Conservation (phyloP, 208 protist species). For the Crithidia bombi region DNA sequence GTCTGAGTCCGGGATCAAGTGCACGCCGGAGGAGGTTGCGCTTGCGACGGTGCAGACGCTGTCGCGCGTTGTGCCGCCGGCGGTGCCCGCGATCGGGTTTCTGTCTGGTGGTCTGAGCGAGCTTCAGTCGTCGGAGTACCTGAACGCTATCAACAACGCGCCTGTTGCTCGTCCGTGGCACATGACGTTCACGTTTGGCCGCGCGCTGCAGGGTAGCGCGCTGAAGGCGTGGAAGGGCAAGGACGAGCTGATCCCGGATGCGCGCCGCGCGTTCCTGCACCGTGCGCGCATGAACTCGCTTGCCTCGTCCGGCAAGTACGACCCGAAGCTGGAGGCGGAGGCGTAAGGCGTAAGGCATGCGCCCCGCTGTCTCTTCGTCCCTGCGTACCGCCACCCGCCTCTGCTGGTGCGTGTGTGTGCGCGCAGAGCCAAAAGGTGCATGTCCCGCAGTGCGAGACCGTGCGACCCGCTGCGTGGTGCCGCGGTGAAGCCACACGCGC, state of each 20-base stretch:
- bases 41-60: slow-evolving; percentile 90
- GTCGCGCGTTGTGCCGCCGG: slow-evolving; percentile 92
- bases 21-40: slow-evolving; percentile 86
- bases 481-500: background rate
- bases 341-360: slow-evolving; percentile 28
- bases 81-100: slow-evolving; percentile 94
- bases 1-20: slow-evolving; percentile 62
- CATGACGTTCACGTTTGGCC: slow-evolving; percentile 95
- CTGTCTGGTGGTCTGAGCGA: slow-evolving; percentile 97
- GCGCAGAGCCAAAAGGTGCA: background rate
- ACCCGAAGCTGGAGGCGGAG: slow-evolving; percentile 55
- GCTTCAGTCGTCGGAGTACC: slow-evolving; percentile 94
- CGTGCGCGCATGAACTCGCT: slow-evolving; percentile 77
- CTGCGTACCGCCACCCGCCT: background rate
- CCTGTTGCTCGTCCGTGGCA: slow-evolving; percentile 78
- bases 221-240: slow-evolving; percentile 95
- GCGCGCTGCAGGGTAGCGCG: slow-evolving; percentile 93
- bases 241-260: slow-evolving; percentile 75
- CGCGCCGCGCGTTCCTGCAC: slow-evolving; percentile 71
- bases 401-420: background rate
- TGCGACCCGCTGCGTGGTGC: slow-evolving; percentile 1
- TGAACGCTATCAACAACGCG: slow-evolving; percentile 95
- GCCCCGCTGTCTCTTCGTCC: background rate
- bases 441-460: background rate
- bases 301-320: slow-evolving; percentile 61